Conservation (phyloP, 495 filamentous ascomycete species). For the Geoglossum glabrum region DNA sequence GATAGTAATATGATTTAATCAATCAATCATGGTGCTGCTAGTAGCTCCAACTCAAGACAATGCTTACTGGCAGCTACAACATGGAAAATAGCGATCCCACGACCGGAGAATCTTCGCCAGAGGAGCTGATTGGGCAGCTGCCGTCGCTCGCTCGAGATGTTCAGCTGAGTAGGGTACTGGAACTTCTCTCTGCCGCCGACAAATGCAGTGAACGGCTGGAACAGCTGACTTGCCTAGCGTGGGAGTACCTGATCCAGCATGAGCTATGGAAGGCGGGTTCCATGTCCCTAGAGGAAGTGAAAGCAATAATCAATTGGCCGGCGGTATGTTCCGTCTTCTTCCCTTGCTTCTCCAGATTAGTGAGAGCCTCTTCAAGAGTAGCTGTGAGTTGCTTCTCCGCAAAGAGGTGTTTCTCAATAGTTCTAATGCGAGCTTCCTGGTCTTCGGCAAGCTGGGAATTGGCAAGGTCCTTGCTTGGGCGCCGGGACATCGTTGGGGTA, state of each 20-base stretch:
- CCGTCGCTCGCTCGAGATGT: background rate
- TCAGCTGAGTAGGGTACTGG: background rate
- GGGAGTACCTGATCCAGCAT: background rate
- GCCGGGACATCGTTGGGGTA: slow-evolving; percentile 28
- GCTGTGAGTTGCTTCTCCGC: slow-evolving; percentile 92
- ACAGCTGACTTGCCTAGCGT: background rate
- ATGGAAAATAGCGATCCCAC: too few species aligned
- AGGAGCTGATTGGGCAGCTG: background rate
- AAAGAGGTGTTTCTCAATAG: slow-evolving; percentile 89
- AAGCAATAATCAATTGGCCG: background rate
- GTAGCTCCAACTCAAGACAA: too few species aligned
- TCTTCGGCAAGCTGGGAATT: slow-evolving; percentile 65
- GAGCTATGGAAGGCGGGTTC: background rate
- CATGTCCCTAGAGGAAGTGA: background rate
- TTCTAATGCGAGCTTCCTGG: slow-evolving; percentile 81
- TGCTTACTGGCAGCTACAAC: too few species aligned
- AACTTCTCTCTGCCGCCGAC: background rate
- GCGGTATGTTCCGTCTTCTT: slow-evolving; percentile 51
- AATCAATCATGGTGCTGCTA: too few species aligned
- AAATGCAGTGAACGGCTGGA: background rate
- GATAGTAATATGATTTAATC: too few species aligned
- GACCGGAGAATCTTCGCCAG: too few species aligned
- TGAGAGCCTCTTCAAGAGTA: slow-evolving; percentile 85
- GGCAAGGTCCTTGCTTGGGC: slow-evolving; percentile 65
- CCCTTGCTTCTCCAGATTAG: slow-evolving; percentile 72